Conservation (phyloP, 192 early-diverging fungal genomes). For the Umbelopsis sp. region DNA sequence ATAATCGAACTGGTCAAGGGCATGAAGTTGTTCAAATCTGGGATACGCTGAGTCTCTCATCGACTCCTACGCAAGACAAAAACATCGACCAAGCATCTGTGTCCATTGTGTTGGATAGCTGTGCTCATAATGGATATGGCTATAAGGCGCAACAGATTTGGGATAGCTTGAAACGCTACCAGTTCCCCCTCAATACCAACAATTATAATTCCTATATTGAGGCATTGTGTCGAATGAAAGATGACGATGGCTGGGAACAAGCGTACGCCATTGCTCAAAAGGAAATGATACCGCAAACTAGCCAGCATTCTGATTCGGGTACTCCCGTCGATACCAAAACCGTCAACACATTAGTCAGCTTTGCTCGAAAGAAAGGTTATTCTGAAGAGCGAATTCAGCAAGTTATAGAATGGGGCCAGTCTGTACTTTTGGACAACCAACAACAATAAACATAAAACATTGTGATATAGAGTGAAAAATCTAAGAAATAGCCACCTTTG, state of each 20-base stretch:
- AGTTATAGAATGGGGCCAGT: neutral
- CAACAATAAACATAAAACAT: neutral
- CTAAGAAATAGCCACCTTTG: too few species aligned
- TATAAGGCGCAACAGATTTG: slow-evolving; percentile 32
- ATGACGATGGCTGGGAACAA: slow-evolving; percentile 16
- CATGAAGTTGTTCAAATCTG: slow-evolving; percentile 39
- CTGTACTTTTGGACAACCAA: neutral
- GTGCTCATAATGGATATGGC: slow-evolving; percentile 30
- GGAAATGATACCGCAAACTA: slow-evolving; percentile 22
- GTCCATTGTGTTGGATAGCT: slow-evolving; percentile 43
- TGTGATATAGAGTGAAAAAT: neutral
- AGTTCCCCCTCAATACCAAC: slow-evolving; percentile 35
- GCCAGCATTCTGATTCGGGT: neutral
- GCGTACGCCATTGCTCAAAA: slow-evolving; percentile 13
- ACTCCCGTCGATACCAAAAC: slow-evolving; percentile 25
- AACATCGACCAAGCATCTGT: slow-evolving; percentile 36
- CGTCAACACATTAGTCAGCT: slow-evolving; percentile 34
- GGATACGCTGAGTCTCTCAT: slow-evolving; percentile 31
- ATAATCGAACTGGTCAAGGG: slow-evolving; percentile 36
- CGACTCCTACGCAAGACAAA: neutral
- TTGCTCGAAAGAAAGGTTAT: slow-evolving; percentile 28
- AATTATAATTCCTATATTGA: slow-evolving; percentile 48
- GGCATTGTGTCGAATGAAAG: slow-evolving; percentile 34
- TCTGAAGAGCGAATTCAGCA: neutral
- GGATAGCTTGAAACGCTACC: slow-evolving; percentile 22